These are phyloP conservation scores for Tulasnella sp. DNA, from an alignment of 768 basidiomycete species.

Conservation along the genomic window DNA sequence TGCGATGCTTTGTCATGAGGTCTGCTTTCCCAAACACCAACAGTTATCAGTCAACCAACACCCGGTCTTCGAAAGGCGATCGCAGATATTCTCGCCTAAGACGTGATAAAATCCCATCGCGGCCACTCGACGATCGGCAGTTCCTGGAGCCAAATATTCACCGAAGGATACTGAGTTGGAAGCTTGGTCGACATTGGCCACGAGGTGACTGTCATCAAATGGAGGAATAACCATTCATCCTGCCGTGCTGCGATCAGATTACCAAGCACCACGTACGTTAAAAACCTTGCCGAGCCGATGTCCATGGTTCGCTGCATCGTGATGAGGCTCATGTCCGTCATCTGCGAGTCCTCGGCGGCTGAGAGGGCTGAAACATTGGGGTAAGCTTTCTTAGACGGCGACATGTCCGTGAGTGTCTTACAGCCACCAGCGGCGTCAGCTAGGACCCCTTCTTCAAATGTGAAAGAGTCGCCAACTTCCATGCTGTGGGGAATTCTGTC, in stretches of 20 bases:
- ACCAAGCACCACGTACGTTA: constrained; percentile 1
- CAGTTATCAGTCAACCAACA: neutral
- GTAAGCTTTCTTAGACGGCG: neutral
- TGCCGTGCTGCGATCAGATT: neutral
- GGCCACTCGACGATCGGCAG: constrained; percentile 72
- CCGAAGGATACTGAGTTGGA: constrained; percentile 49
- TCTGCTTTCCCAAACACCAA: constrained; percentile 45
- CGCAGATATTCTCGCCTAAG: constrained; percentile 51
- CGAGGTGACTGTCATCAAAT: constrained; percentile 58
- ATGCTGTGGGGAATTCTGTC: neutral
- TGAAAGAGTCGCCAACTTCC: neutral
- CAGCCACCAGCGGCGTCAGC: neutral
- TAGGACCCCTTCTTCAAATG: neutral
- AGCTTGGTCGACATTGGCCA: constrained; percentile 63
- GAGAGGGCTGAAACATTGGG: neutral
- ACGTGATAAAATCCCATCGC: constrained; percentile 83
- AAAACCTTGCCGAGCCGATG: neutral
- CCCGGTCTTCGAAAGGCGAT: neutral
- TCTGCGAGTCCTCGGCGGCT: constrained; percentile 10
- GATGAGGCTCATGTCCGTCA: constrained; percentile 22
- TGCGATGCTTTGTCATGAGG: constrained; percentile 68
- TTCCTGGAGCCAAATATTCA: constrained; percentile 55
- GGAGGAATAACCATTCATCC: neutral
- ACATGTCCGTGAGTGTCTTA: neutral
- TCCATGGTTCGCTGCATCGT: constrained; percentile 22